phyloP scores from a whole-genome alignment of 345 rosid species.

The Moricandia moricandioides region DNA sequence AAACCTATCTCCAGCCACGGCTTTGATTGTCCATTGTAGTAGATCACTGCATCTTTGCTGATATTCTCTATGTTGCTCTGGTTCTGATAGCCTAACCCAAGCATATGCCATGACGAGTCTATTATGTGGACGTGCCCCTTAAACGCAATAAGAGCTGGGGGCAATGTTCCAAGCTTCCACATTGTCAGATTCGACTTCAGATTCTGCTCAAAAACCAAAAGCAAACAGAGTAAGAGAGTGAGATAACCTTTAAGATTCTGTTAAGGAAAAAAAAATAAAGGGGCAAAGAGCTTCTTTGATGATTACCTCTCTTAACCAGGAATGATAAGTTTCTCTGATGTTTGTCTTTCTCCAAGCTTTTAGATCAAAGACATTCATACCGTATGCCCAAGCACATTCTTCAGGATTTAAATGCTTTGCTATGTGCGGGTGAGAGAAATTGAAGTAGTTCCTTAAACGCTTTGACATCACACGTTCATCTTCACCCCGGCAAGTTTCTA shows the following conservation, averaged over 20 bases:
- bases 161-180: background rate
- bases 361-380: background rate
- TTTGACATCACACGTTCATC: background rate
- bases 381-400: background rate
- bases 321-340: background rate
- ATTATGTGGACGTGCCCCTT: background rate
- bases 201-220: background rate
- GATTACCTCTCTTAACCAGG: background rate
- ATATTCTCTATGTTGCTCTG: no score
- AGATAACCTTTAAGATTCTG: no score
- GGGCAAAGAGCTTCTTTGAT: background rate
- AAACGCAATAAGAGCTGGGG: background rate
- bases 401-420: no score
- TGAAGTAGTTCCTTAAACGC: no score
- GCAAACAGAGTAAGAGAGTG: background rate
- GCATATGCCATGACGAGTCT: background rate
- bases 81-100: no score
- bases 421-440: no score
- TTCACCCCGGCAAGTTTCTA: background rate
- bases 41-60: no score
- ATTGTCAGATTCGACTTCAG: background rate
- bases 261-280: no score
- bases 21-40: no score
- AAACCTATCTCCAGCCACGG: no score
- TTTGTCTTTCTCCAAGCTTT: background rate